Evolutionary conservation across 1,139 yeast species (phyloP), one percentile per base, ranked within the genome.

Genomic region (Pichia cactophila): DNA sequence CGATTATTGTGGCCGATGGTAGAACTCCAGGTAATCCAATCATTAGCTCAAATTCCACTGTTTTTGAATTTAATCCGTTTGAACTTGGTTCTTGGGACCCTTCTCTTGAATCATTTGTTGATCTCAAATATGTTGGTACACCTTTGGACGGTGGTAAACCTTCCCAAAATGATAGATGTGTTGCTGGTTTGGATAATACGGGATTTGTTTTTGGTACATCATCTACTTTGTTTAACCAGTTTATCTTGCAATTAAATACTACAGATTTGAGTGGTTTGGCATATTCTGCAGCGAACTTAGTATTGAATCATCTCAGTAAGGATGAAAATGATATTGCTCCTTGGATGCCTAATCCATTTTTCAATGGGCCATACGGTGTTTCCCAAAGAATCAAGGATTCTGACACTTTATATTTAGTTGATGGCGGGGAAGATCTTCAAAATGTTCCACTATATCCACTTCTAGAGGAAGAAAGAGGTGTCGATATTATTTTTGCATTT

Each of bases 71-170:
- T 60, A 85, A 78, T 54, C 90, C 97, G 2, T 86, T 70, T 59
- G 96, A 89, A 68, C 64, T 88, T 66, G 96, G 96, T 8, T 82
- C 94, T 33, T 88, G 95, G 94, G 96, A 89, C 63, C 85, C 88
- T 38, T 73, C 86, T 0, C 66, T 87, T 45, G 73, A 77, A 53
- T 75, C 83, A 26, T 88, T 89, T 68, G 72, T 83, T 26, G 81
- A 83, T 52, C 69, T 81, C 28, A 77, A 80, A 63, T 88, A 86
- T 62, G 65, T 87, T 53, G 97, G 97, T 39, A 77, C 94, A 1
- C 66, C 74, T n/a, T 73, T 80, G 33, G 62, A 69, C 26, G 72
- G 78, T 56, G 96, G 95, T 47, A 57, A 66, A 26, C 78, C 83
- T 12, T 60, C 58, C 26, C 54, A 50, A 35, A 70, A 66, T 41